phyloP scores from a whole-genome alignment of 2,329 filamentous ascomycete species.

The Exserohilum turcica region DNA sequence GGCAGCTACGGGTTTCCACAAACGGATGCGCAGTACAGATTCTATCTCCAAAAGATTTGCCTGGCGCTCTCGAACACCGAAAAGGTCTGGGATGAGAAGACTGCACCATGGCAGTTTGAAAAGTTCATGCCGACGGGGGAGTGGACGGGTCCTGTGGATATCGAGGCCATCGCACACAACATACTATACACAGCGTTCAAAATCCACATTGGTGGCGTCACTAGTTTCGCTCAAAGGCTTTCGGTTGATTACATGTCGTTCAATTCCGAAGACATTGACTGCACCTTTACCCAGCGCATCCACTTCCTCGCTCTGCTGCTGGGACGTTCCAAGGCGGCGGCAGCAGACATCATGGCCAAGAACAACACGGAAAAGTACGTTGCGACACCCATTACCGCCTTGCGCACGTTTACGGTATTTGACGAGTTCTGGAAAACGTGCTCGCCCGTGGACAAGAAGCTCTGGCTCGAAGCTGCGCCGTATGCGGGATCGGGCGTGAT shows the following conservation, averaged over 20 bases:
- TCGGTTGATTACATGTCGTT: background rate
- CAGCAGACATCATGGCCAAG: conserved; percentile 3
- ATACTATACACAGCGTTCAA: background rate
- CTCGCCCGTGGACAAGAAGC: background rate
- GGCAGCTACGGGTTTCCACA: background rate
- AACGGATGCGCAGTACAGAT: background rate
- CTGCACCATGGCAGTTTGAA: background rate
- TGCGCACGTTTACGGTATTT: background rate
- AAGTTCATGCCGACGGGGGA: conserved; percentile 1
- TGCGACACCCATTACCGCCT: background rate
- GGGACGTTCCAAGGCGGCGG: conserved; percentile 3
- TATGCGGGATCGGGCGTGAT: background rate
- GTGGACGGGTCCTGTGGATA: conserved; percentile 1
- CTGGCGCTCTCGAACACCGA: background rate
- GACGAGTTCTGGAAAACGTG: background rate
- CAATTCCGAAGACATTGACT: background rate
- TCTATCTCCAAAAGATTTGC: background rate
- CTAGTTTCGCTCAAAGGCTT: background rate
- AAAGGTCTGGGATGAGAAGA: background rate
- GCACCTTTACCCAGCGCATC: conserved; percentile 8
- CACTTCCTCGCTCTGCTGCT: conserved; percentile 1
- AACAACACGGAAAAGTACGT: conserved; percentile 3
- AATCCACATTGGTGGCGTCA: conserved; percentile 4
- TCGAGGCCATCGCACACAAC: conserved; percentile 2
- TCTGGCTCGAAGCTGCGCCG: background rate